Percentiles rank a stretch among this genome's conserved stretches.
These are phyloP conservation scores for Leccinum subspadiceum DNA, from an alignment of 1,284 basidiomycete species.

Conservation along the genomic window DNA sequence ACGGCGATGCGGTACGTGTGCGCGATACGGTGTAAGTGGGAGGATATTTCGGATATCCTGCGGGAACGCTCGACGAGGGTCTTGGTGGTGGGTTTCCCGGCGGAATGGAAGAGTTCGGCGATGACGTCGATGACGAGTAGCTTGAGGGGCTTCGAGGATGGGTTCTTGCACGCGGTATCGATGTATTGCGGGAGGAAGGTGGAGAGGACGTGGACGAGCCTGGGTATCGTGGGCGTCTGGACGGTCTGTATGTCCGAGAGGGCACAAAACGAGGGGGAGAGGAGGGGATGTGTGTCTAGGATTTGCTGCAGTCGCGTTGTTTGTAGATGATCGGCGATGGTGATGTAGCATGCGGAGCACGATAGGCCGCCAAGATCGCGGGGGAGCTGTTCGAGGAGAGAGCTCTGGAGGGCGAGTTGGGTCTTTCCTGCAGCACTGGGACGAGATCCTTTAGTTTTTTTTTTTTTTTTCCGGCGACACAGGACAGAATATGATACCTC, in stretches of 20 bases:
- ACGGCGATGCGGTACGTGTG: slow-evolving; percentile 64
- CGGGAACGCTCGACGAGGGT: slow-evolving; percentile 70
- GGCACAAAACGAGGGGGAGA: slow-evolving; percentile 46
- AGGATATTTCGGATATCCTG: slow-evolving; percentile 64
- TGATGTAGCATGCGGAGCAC: slow-evolving; percentile 72
- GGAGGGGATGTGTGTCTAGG: slow-evolving; percentile 45
- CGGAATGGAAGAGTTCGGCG: slow-evolving; percentile 73
- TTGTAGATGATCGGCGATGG: slow-evolving; percentile 69
- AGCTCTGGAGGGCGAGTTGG: slow-evolving; percentile 78
- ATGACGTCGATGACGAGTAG: slow-evolving; percentile 82
- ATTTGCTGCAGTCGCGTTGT: slow-evolving; percentile 67
- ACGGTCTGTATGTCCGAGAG: slow-evolving; percentile 71
- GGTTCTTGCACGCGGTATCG: slow-evolving; percentile 30
- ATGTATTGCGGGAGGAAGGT: slow-evolving; percentile 63
- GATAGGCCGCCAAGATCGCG: slow-evolving; percentile 46
- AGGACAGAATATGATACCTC: slow-evolving; percentile 49
- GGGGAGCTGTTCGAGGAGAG: slow-evolving; percentile 73
- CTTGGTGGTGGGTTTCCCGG: slow-evolving; percentile 51
- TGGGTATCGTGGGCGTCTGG: slow-evolving; percentile 55
- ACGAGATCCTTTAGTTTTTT: slow-evolving; percentile 5
- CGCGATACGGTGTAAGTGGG: slow-evolving; percentile 68
- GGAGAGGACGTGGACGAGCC: slow-evolving; percentile 67
- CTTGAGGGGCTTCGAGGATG: slow-evolving; percentile 52
- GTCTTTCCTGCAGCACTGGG: slow-evolving; percentile 85
- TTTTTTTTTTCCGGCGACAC: not conserved